A percentile compares a stretch with the other conserved stretches of the same genome.
Evolutionary conservation across 2,329 filamentous ascomycete genomes (phyloP).

Genomic region (Sporothrix inflata): DNA sequence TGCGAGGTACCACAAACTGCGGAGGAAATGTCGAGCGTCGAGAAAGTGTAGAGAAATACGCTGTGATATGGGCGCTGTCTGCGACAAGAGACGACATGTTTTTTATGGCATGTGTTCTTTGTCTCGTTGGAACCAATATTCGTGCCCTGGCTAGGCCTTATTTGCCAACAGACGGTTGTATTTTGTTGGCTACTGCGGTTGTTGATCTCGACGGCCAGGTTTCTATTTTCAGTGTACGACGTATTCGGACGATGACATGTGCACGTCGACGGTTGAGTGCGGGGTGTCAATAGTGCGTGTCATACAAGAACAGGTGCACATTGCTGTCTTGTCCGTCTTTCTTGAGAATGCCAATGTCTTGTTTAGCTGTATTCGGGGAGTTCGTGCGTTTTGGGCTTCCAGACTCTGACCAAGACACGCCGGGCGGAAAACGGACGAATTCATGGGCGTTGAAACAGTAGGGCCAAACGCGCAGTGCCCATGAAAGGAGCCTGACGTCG

Average conservation of each 20-base stretch:
- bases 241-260: background rate
- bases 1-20: background rate
- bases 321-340: background rate
- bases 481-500: conserved; percentile 9
- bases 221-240: background rate
- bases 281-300: background rate
- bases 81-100: background rate
- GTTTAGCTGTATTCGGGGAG: background rate
- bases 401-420: background rate
- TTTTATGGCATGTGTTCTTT: background rate
- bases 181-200: background rate
- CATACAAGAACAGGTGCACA: background rate
- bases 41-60: background rate
- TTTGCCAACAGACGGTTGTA: background rate
- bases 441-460: background rate
- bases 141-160: background rate
- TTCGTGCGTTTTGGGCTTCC: background rate
- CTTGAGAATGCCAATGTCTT: background rate
- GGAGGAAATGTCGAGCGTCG: background rate
- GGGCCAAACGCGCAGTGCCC: background rate
- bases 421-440: conserved; percentile 1
- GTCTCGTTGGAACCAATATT: background rate
- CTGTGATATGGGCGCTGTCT: background rate
- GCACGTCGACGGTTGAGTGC: background rate
- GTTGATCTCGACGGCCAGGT: background rate